Conservation (phyloP, 805 yeast genomes). For the Candida incommunis region DNA sequence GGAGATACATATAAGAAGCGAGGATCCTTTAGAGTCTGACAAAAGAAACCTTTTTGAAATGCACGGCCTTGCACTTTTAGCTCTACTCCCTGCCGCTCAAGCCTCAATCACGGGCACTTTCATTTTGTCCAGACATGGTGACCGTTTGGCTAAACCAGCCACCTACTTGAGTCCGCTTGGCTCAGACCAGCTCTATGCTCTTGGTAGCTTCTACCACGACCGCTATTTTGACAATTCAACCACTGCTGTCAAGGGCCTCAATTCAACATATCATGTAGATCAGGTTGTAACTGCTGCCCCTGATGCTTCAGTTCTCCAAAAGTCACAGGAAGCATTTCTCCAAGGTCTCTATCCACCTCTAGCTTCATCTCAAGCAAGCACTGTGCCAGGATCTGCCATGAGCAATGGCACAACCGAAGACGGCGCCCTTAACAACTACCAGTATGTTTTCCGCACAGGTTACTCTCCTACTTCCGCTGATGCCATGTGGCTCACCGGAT, state of each 20-base stretch:
- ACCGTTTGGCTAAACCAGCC: constrained; percentile 34
- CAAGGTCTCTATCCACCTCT: constrained; percentile 37
- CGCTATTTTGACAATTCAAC: constrained; percentile 28
- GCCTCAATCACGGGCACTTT: constrained; percentile 25
- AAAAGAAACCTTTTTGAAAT: too few species aligned
- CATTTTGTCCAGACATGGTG: constrained; percentile 36
- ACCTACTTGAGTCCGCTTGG: constrained; percentile 30
- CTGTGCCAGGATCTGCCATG: constrained; percentile 15
- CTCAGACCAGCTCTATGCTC: constrained; percentile 23
- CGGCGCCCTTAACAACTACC: constrained; percentile 31
- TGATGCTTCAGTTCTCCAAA: constrained; percentile 24
- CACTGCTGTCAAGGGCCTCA: constrained; percentile 13
- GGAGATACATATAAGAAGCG: too few species aligned
- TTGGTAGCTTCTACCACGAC: constrained; percentile 28
- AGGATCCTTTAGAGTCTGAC: too few species aligned
- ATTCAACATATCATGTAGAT: constrained; percentile 21
- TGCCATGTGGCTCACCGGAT: constrained; percentile 30
- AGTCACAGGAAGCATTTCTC: constrained; percentile 29
- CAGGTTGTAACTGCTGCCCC: constrained; percentile 27
- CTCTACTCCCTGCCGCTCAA: neutral
- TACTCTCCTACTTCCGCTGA: constrained; percentile 24
- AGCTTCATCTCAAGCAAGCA: constrained; percentile 13
- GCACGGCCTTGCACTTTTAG: neutral
- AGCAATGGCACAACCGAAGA: constrained; percentile 29
- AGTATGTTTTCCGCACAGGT: constrained; percentile 28